Evolutionary conservation across 192 early-diverging fungal species (phyloP).

Genomic region (Lobosporangium transversale): DNA sequence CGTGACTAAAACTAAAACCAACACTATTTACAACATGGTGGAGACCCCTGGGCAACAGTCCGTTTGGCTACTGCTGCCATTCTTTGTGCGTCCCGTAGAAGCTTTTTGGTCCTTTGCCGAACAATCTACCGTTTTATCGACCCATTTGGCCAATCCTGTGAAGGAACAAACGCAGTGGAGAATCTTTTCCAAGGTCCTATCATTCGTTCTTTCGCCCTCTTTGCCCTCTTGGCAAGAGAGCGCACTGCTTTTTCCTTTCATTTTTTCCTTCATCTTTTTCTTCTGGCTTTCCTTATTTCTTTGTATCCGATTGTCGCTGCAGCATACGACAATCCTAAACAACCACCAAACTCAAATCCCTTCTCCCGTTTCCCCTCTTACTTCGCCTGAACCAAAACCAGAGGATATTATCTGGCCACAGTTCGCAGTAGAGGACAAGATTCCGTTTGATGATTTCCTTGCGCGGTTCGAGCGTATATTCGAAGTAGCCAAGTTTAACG

Average conservation of each 20-base stretch:
- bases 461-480: conserved; percentile 6
- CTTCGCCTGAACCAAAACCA: background rate
- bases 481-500: background rate
- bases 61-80: conserved; percentile 5
- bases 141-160: background rate
- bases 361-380: background rate
- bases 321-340: background rate
- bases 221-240: no score
- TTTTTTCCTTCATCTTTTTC: no score
- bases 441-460: conserved; percentile 2
- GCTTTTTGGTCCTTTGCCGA: background rate
- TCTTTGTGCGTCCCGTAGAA: conserved; percentile 5
- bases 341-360: background rate
- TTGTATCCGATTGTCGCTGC: no score
- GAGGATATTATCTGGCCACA: conserved; percentile 16
- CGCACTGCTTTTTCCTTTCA: no score
- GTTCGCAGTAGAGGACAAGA: conserved; percentile 3
- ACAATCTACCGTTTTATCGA: no score
- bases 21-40: no score
- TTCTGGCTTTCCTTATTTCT: no score
- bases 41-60: background rate
- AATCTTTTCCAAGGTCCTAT: no score
- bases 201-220: no score
- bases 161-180: no score
- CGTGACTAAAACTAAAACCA: no score